Evolutionary conservation across 768 basidiomycete genomes (phyloP), one percentile per base, ranked within the genome.

Genomic region (Tephrocybe sp.): DNA sequence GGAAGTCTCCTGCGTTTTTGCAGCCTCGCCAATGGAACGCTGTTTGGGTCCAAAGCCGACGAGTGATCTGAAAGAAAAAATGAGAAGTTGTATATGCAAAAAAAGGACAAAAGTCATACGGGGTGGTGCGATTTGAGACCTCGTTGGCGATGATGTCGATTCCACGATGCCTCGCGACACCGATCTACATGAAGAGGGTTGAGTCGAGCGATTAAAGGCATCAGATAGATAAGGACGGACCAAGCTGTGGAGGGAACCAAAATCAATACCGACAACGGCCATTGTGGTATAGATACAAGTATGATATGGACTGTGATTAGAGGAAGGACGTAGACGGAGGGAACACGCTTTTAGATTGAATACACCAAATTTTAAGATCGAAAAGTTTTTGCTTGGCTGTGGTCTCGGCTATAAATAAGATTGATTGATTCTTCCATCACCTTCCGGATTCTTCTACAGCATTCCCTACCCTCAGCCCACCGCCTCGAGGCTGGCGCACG

Each of bases 71-170:
- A 36, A 33, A 27, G 22, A 49, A 15, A 45, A 1, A 31, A 27
- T 44, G 47, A 31, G 30, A 1, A 19, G 22, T 19, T 22, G 21
- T 8, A 3, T 4, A 10, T 1, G 13, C 1, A 11, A 7, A 36
- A 37, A 27, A 22, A 22, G 33, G 10, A 3, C 23, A 40, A 30
- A 48, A 16, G 19, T 80, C 92, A 63, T 54, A 97, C 93, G 95
- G 95, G 21, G 94, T 98, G 13, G 86, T 82, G 47, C 97, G 88
- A 77, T 97, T 97, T 13, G 94, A 97, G 53, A 94, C 93, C 68
- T 99, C 95, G 69, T 99, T 99, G 53, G 84, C 77, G 75, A 99
- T 95, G 70, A 99, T 94, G 79, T 99, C 95, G 75, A 99, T 95
- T 59, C 95, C 95, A 64, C 91, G 81, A 72, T 91, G 87, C 71